phyloP scores from a whole-genome alignment of 2,329 filamentous ascomycete genomes.

The Aureobasidium sp. region DNA sequence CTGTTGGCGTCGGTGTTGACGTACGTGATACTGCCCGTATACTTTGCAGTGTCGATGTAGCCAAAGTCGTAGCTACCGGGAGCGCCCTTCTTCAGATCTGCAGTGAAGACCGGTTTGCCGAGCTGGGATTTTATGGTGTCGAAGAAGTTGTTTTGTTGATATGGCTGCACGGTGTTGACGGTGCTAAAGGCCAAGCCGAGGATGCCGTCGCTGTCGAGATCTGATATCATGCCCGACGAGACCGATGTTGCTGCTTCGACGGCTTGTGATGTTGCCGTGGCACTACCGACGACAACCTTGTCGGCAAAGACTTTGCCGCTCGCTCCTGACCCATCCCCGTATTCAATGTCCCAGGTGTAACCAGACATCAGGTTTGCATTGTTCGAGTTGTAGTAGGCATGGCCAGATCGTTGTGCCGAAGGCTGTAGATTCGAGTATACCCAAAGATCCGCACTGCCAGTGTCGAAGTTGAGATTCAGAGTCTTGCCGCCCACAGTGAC shows the following conservation, averaged over 20 bases:
- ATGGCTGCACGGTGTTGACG: slow-evolving; percentile 51
- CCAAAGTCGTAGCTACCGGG: slow-evolving; percentile 52
- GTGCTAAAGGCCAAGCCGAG: slow-evolving; percentile 54
- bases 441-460: slow-evolving; percentile 62
- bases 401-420: slow-evolving; percentile 44
- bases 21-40: slow-evolving; percentile 53
- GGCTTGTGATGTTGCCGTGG: slow-evolving; percentile 54
- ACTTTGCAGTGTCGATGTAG: slow-evolving; percentile 52
- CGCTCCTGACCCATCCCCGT: slow-evolving; percentile 61
- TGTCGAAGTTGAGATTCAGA: slow-evolving; percentile 64
- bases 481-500: slow-evolving; percentile 58
- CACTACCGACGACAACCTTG: slow-evolving; percentile 54
- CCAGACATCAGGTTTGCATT: slow-evolving; percentile 42
- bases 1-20: slow-evolving; percentile 48
- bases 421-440: slow-evolving; percentile 57
- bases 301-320: slow-evolving; percentile 60
- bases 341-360: slow-evolving; percentile 54
- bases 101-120: slow-evolving; percentile 50
- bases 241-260: slow-evolving; percentile 58
- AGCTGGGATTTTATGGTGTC: slow-evolving; percentile 50
- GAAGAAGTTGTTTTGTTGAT: slow-evolving; percentile 50
- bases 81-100: slow-evolving; percentile 46
- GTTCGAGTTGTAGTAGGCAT: slow-evolving; percentile 50
- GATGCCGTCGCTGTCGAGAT: slow-evolving; percentile 51
- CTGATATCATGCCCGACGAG: slow-evolving; percentile 45